A percentile compares a stretch with the other conserved stretches of the same genome.
Evolutionary conservation across 2,329 filamentous ascomycete species (phyloP).

Genomic region (Paecilomyces sp.): DNA sequence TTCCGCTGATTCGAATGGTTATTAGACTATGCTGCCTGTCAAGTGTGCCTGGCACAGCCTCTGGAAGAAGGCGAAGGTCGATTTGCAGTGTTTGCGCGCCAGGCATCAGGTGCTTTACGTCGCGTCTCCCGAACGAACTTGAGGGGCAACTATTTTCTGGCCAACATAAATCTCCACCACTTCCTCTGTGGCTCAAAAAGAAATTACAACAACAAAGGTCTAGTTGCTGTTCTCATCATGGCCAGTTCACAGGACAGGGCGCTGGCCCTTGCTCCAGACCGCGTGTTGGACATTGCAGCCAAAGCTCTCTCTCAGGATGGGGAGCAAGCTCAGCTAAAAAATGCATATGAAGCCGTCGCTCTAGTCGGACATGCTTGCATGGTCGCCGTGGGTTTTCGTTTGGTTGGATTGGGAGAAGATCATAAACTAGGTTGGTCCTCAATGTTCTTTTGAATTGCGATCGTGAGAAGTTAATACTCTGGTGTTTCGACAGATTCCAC

Average conservation of each 20-base stretch:
- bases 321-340: conserved; percentile 24
- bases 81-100: not conserved
- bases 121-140: not conserved
- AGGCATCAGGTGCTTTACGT: not conserved
- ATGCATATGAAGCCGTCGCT: conserved; percentile 70
- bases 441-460: not conserved
- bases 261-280: conserved; percentile 13
- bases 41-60: too few species aligned
- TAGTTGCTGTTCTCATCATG: conserved; percentile 1
- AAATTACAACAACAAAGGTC: not conserved
- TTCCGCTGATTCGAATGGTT: too few species aligned
- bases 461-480: not conserved
- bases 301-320: conserved; percentile 20
- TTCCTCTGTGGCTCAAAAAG: not conserved
- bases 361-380: conserved; percentile 80
- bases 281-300: conserved; percentile 24
- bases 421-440: conserved; percentile 55
- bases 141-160: not conserved
- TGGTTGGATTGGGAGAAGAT: conserved; percentile 80
- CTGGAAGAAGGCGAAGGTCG: not conserved
- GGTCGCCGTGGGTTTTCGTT: conserved; percentile 68
- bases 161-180: not conserved
- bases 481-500: conserved; percentile 17
- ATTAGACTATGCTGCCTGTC: too few species aligned
- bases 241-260: conserved; percentile 1